Evolutionary conservation across 2,329 filamentous ascomycete genomes (phyloP).

Genomic region (Colletotrichum scovillei): DNA sequence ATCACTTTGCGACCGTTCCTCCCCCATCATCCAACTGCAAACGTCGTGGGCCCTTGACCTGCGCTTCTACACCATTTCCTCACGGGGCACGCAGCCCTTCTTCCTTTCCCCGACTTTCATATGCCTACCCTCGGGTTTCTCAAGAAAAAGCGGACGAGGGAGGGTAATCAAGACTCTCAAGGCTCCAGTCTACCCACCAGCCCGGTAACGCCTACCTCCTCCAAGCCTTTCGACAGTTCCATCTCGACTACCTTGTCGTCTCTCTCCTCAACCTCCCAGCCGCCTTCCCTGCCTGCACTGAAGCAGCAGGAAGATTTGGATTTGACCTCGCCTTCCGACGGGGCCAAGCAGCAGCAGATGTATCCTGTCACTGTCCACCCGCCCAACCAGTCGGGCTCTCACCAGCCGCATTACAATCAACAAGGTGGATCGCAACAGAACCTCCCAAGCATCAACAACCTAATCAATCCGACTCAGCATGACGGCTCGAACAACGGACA

Average conservation of each 20-base stretch:
- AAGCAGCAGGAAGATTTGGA: constrained; percentile 35
- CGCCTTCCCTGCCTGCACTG: constrained; percentile 25
- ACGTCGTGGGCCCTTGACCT: constrained; percentile 33
- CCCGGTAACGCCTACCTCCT: constrained; percentile 69
- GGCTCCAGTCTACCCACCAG: constrained; percentile 74
- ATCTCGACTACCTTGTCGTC: constrained; percentile 38
- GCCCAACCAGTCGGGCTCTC: constrained; percentile 42
- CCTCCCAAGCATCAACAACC: constrained; percentile 83
- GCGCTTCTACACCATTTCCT: constrained; percentile 20
- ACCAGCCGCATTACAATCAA: constrained; percentile 45
- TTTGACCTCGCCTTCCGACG: constrained; percentile 29
- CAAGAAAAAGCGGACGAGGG: constrained; percentile 99
- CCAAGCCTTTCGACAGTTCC: constrained; percentile 60
- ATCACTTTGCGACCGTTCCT: constrained; percentile 32
- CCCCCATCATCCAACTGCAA: constrained; percentile 28
- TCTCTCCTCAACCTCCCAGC: constrained; percentile 33
- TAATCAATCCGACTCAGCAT: constrained; percentile 76
- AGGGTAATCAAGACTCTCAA: constrained; percentile 79
- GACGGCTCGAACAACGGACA: constrained; percentile 44
- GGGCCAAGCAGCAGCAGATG: constrained; percentile 45
- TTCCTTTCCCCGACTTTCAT: constrained; percentile 44
- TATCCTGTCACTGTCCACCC: constrained; percentile 44
- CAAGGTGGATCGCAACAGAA: constrained; percentile 68
- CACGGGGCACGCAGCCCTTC: constrained; percentile 38
- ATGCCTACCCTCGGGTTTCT: constrained; percentile 98